Conservation (phyloP, 352 stramenopile species). For the Peronosclerospora sorghi region DNA sequence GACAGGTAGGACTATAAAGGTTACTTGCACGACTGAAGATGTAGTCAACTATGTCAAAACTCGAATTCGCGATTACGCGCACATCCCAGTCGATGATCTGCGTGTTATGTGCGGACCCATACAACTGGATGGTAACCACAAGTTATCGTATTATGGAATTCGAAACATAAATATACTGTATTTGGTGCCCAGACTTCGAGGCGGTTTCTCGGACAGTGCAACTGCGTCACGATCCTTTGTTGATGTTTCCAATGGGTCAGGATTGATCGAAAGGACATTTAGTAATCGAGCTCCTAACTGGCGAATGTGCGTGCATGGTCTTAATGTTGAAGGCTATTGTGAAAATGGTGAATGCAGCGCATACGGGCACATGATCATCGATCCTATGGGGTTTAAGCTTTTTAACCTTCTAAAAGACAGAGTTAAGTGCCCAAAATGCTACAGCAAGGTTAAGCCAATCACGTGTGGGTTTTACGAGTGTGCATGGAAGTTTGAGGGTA, state of each 20-base stretch:
- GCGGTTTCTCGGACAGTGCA: neutral
- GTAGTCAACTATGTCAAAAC: slow-evolving; percentile 1
- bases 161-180: neutral
- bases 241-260: slow-evolving; percentile 15
- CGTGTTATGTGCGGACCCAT: slow-evolving; percentile 1
- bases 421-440: slow-evolving; percentile 8
- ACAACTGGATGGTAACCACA: neutral
- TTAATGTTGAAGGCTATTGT: slow-evolving; percentile 27
- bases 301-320: slow-evolving; percentile 1
- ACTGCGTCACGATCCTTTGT: slow-evolving; percentile 6
- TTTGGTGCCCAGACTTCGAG: neutral
- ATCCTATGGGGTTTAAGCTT: slow-evolving; percentile 1
- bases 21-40: slow-evolving; percentile 1
- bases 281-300: slow-evolving; percentile 1
- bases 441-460: slow-evolving; percentile 5
- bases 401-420: slow-evolving; percentile 18
- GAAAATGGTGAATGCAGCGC: slow-evolving; percentile 5
- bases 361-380: slow-evolving; percentile 12
- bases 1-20: neutral
- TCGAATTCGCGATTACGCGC: slow-evolving; percentile 2
- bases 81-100: neutral
- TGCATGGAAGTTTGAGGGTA: slow-evolving; percentile 22
- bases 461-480: slow-evolving; percentile 29
- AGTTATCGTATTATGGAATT: slow-evolving; percentile 1
- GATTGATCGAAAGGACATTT: slow-evolving; percentile 8